Base-by-base conservation (phyloP, 1,284 basidiomycete genomes). In the Kalmanozyma brasiliensis region DNA sequence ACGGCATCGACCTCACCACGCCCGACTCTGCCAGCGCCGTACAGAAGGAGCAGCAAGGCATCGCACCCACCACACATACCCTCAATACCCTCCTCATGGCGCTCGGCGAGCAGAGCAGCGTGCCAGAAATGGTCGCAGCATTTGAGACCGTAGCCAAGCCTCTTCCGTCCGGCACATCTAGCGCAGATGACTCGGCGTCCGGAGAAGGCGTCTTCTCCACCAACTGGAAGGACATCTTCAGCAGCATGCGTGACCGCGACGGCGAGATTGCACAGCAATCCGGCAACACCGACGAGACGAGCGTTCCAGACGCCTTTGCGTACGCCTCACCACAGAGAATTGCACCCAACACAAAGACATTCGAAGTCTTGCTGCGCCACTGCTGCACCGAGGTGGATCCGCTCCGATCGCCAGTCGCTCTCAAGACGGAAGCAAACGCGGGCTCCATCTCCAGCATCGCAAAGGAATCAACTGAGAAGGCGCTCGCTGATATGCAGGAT, bases 61-160 rank as follows among this genome's bases (percentile, higher is more conserved):
- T 56, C 14, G 42, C 57, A 16, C 70, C 74, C 10, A 74, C 61
- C 10, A 66, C 70, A 16, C 70, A 80, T 47, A 77, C 76, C 11
- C 73, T 82, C 51, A 79, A 81, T 53, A 80, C 76, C 20, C 60
- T 75, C 43, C 61, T 82, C 22, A 74, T 77, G 76, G 75, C 78
- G 19, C 72, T 82, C 20, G 80, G 79, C n/a, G 79, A 81, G 46
- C 75, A 78, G 40, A 70, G 65, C 16, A 70, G 51, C 3, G 74
- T 76, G n/a, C 61, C 71, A 2, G 67, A 80, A 44, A 82, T 82
- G 80, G 47, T 79, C 4, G 49, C 67, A 16, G 73, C 78, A 8
- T 82, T 71, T 64, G 80, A 82, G 62, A 72, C 65, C 2, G 45
- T 82, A 8, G 60, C 64, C 26, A 65, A 70, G 51, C 72, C 77